A percentile compares a stretch with the other conserved stretches of the same genome.
Evolutionary conservation across 495 filamentous ascomycete genomes (phyloP).

Genomic region (Daldinia childiae): DNA sequence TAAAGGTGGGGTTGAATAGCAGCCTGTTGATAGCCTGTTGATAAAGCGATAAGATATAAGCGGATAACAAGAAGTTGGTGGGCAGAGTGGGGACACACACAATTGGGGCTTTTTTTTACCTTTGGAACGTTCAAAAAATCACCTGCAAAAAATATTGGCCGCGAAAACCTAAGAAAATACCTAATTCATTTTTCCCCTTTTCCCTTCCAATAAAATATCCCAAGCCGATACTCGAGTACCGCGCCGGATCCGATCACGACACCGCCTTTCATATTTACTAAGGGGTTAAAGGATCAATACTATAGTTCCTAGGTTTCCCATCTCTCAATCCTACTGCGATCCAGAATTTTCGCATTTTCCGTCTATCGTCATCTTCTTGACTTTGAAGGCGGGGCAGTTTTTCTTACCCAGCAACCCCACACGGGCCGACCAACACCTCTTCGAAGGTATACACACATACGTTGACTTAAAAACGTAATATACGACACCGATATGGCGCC

Average conservation of each 20-base stretch:
- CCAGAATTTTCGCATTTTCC: neutral
- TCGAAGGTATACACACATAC: neutral
- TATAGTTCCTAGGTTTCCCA: neutral
- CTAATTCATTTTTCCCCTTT: constrained; percentile 12
- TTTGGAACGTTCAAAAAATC: constrained; percentile 33
- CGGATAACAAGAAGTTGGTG: constrained; percentile 18
- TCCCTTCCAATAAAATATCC: constrained; percentile 8
- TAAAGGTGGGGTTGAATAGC: constrained; percentile 14
- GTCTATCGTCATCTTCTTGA: constrained; percentile 19
- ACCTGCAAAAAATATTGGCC: constrained; percentile 33
- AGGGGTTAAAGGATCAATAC: constrained; percentile 1
- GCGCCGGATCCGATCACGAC: neutral
- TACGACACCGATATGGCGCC: constrained; percentile 62
- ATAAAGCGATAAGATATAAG: constrained; percentile 21
- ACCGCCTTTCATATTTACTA: neutral
- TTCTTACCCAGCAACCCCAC: constrained; percentile 28
- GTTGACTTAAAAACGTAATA: neutral
- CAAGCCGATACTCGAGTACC: neutral
- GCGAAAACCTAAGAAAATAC: constrained; percentile 5
- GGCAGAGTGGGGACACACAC: constrained; percentile 31
- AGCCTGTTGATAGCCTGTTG: neutral
- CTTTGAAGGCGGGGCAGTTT: constrained; percentile 48
- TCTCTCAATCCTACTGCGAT: constrained; percentile 12
- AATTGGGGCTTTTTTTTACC: constrained; percentile 38
- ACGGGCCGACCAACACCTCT: constrained; percentile 16